Base-by-base conservation (phyloP, 306 rosid genomes). In the Fragaria nilgerrensis region DNA sequence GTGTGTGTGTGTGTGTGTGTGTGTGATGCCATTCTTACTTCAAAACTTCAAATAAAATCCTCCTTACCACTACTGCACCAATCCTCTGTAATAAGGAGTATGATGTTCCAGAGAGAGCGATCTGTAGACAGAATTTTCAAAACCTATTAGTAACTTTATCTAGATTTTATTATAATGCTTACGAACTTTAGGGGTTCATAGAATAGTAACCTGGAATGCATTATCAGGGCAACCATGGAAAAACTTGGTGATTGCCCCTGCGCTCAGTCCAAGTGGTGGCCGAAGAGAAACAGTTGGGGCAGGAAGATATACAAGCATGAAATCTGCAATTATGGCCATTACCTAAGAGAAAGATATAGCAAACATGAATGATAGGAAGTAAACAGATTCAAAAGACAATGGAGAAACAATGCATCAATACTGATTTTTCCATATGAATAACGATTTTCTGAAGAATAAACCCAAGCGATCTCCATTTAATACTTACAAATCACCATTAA, bases 191-290 rank as follows among this genome's bases (percentile, higher is more conserved):
- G 20, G n/a, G 59, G 36, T 75, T 39, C 29, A 7, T 41, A 20
- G 75, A 20, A 55, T 50, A 16, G 15, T 55, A 9, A 95, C 99
- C 99, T 95, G 99, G 72, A 95, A 95, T 75, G 99, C 99, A 49
- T 95, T 95, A 75, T 90, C 99, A 2, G 99, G 99, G 86, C 99
- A 95, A 82, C 88, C 87, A 82, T 95, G 94, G 89, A 95, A 92
- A 83, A 95, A 87, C 84, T 89, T 92, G 45, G 97, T 77, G 80
- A 95, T 79, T 47, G 79, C 75, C 75, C 98, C 98, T 22, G 98
- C 97, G 23, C 39, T 84, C 41, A 80, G 43, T 79, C 84, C 87
- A 49, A 95, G 89, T 34, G 99, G 88, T 6, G 92, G 84, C 62
- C 89, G 86, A 72, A 95, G 97, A 73, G 97, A 82, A 41, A 95